These are phyloP conservation scores for Cardamine chenopodiifolia DNA, from an alignment of 345 rosid genomes.

Conservation along the genomic window DNA sequence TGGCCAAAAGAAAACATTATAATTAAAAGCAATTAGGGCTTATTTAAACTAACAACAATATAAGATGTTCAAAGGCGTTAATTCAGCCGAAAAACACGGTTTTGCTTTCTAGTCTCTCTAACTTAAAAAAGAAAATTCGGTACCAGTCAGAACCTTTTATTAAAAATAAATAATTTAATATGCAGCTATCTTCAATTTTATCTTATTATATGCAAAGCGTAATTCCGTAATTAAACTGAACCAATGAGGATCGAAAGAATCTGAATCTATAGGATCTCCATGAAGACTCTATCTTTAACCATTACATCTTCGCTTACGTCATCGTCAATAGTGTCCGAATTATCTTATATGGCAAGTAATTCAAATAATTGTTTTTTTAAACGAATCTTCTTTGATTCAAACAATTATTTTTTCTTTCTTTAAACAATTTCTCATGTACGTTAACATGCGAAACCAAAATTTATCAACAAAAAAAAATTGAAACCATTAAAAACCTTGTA, in stretches of 20 bases:
- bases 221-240: neutral
- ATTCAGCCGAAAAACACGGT: slow-evolving; percentile 40
- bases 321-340: neutral
- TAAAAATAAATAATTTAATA: neutral
- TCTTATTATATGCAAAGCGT: neutral
- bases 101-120: slow-evolving; percentile 20
- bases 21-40: neutral
- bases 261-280: slow-evolving; percentile 27
- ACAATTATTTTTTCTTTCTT: no score
- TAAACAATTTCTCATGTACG: no score
- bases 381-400: no score
- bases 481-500: neutral
- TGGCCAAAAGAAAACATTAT: neutral
- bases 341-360: slow-evolving; percentile 13
- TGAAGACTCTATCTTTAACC: slow-evolving; percentile 23
- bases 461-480: no score
- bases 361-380: neutral
- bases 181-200: slow-evolving; percentile 6
- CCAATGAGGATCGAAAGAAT: slow-evolving; percentile 26
- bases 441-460: no score
- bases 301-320: slow-evolving; percentile 31
- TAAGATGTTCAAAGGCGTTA: slow-evolving; percentile 24
- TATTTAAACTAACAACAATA: neutral
- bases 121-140: neutral
- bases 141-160: neutral